phyloP scores from a whole-genome alignment of 78 protist genomes.

The Dictyostelium citrinum region DNA sequence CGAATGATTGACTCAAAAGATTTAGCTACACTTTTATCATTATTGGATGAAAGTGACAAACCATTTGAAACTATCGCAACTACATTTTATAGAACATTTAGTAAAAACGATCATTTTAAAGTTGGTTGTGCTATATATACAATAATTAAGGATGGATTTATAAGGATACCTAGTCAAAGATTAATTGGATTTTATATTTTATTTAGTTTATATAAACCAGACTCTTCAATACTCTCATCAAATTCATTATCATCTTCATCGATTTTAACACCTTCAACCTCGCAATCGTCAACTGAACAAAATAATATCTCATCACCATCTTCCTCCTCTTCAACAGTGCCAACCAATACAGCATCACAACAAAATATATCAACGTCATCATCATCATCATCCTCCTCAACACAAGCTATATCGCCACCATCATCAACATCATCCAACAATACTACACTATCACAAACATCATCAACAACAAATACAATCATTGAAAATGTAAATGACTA shows the following conservation, averaged over 20 bases:
- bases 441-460: not conserved
- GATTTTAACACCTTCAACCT: not conserved
- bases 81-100: constrained; percentile 68
- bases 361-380: not conserved
- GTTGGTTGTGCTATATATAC: constrained; percentile 71
- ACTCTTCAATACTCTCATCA: not conserved
- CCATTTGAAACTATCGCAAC: constrained; percentile 63
- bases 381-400: not conserved
- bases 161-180: constrained; percentile 46
- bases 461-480: not conserved
- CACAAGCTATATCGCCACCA: not conserved
- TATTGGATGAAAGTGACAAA: constrained; percentile 54
- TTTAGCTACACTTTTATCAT: constrained; percentile 38
- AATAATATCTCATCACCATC: not conserved
- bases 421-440: not conserved
- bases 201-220: constrained; percentile 53
- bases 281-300: not conserved
- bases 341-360: not conserved
- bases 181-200: constrained; percentile 47
- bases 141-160: constrained; percentile 66
- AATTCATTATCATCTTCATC: constrained; percentile 16
- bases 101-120: constrained; percentile 62
- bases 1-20: constrained; percentile 51
- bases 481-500: not conserved
- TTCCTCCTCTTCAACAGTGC: not conserved